These are phyloP conservation scores for Filosporella fistucella DNA, from an alignment of 495 filamentous ascomycete species.

Conservation along the genomic window DNA sequence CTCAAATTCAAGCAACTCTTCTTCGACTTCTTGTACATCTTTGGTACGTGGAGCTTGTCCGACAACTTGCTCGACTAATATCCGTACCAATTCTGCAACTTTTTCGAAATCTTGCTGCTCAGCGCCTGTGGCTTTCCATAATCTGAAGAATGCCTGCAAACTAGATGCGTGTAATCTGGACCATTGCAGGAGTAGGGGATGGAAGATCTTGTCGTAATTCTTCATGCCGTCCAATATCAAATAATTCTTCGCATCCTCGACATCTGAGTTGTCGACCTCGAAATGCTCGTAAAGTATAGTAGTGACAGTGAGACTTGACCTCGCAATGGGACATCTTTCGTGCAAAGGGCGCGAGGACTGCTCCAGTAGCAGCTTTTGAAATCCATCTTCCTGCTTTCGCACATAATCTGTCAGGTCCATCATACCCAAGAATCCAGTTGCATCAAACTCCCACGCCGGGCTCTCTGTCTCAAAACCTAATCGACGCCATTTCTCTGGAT, in stretches of 20 bases:
- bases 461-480: conserved; percentile 90
- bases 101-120: conserved; percentile 85
- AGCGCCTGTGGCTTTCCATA: conserved; percentile 89
- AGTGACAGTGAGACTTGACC: conserved; percentile 83
- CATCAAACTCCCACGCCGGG: conserved; percentile 78
- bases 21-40: conserved; percentile 84
- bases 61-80: conserved; percentile 87
- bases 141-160: conserved; percentile 81
- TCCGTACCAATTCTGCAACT: conserved; percentile 82
- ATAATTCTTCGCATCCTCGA: conserved; percentile 76
- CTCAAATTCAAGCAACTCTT: conserved; percentile 81
- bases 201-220: conserved; percentile 82
- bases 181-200: conserved; percentile 89
- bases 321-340: conserved; percentile 82
- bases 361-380: conserved; percentile 87
- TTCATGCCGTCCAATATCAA: conserved; percentile 66
- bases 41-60: conserved; percentile 78
- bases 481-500: conserved; percentile 90
- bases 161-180: conserved; percentile 87
- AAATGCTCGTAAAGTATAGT: conserved; percentile 92
- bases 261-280: conserved; percentile 81
- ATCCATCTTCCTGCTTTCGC: conserved; percentile 82
- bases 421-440: conserved; percentile 87
- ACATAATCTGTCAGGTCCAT: conserved; percentile 97
- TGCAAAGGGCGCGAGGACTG: conserved; percentile 69